phyloP scores from a whole-genome alignment of 2,329 filamentous ascomycete species.

The Trichoderma asperellum region DNA sequence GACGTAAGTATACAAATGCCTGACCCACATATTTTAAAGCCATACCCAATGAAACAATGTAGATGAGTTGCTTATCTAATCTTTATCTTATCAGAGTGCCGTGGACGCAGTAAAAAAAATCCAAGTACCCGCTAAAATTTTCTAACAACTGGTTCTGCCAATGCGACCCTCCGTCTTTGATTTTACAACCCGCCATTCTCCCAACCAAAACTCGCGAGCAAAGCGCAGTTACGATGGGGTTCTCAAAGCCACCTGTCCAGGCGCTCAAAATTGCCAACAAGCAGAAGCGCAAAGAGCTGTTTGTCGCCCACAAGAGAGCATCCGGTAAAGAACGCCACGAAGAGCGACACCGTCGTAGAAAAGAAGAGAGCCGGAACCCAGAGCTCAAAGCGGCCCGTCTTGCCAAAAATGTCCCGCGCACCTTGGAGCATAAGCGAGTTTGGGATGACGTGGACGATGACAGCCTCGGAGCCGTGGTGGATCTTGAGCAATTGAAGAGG shows the following conservation, averaged over 20 bases:
- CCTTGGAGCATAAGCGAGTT: slow-evolving; percentile 83
- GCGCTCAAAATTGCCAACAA: slow-evolving; percentile 70
- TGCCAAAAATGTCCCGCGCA: slow-evolving; percentile 76
- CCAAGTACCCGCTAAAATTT: slow-evolving; percentile 45
- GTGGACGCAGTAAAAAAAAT: slow-evolving; percentile 14
- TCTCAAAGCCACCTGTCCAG: slow-evolving; percentile 42
- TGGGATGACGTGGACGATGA: slow-evolving; percentile 80
- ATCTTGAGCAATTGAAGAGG: slow-evolving; percentile 63
- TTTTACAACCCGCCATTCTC: slow-evolving; percentile 25
- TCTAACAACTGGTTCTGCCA: slow-evolving; percentile 27
- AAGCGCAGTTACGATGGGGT: slow-evolving; percentile 37
- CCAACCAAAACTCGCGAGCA: slow-evolving; percentile 3
- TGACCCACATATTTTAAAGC: background rate
- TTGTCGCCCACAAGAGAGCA: slow-evolving; percentile 78
- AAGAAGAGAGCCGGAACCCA: slow-evolving; percentile 84
- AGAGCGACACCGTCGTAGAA: slow-evolving; percentile 75
- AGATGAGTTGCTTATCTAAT: background rate
- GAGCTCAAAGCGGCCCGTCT: slow-evolving; percentile 72
- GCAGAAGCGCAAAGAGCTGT: slow-evolving; percentile 74
- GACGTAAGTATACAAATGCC: background rate
- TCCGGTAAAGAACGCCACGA: slow-evolving; percentile 76
- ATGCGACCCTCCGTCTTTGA: slow-evolving; percentile 5
- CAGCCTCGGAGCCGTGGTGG: slow-evolving; percentile 58
- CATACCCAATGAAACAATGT: fast-evolving
- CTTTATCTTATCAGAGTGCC: background rate